A percentile compares a stretch with the other conserved stretches of the same genome.
Evolutionary conservation across 2,329 filamentous ascomycete species (phyloP).

Genomic region (Sarocladium strictum): DNA sequence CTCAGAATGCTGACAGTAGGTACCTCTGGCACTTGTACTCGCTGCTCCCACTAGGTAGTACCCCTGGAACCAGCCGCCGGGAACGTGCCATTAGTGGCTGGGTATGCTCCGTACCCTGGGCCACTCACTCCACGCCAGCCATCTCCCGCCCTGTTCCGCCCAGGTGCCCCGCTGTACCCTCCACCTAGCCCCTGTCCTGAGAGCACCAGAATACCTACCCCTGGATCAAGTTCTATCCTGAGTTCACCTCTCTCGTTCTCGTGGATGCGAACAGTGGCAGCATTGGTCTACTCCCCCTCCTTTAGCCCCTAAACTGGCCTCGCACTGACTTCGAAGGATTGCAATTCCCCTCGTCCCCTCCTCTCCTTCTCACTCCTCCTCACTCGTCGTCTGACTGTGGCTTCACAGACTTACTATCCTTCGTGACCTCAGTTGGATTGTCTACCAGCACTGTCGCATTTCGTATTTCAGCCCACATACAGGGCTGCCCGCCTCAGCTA

Average conservation of each 20-base stretch:
- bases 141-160: not conserved
- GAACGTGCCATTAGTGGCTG: slow-evolving; percentile 3
- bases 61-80: not conserved
- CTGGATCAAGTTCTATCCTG: not conserved
- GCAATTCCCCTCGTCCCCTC: not conserved
- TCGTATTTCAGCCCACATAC: not conserved
- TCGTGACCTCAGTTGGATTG: too few relatives aligned
- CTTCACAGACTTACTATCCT: not conserved
- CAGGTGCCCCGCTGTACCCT: not conserved
- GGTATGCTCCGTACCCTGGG: not conserved
- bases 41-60: not conserved
- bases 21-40: not conserved
- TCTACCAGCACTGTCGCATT: not conserved
- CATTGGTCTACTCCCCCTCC: not conserved
- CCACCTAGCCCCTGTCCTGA: not conserved
- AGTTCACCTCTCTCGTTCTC: not conserved
- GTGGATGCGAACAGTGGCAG: not conserved
- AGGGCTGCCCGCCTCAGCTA: not conserved
- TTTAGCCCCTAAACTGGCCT: not conserved
- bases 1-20: not conserved
- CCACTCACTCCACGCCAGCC: not conserved
- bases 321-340: not conserved
- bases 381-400: not conserved
- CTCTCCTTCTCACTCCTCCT: not conserved
- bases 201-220: not conserved